These are phyloP conservation scores for Naegleria lovaniensis DNA, from an alignment of 208 protist genomes.

Conservation along the genomic window DNA sequence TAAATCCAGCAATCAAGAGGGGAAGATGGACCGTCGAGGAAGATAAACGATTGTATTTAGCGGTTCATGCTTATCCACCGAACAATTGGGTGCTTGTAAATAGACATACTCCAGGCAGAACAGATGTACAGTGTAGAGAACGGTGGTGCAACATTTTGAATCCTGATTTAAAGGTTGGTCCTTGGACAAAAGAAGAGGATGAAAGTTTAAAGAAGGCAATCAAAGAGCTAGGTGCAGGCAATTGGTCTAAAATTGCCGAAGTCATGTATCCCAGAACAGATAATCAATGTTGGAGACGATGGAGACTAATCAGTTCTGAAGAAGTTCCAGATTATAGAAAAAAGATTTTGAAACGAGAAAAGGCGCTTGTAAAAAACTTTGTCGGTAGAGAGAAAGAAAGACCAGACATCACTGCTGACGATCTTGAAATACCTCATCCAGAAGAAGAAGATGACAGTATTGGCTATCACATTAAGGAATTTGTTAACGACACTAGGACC, in stretches of 20 bases:
- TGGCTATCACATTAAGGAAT: not conserved
- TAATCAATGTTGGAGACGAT: conserved; percentile 61
- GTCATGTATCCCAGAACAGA: conserved; percentile 45
- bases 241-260: conserved; percentile 46
- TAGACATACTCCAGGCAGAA: conserved; percentile 49
- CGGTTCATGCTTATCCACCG: conserved; percentile 42
- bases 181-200: conserved; percentile 50
- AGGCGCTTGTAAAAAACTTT: conserved; percentile 46
- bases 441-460: not conserved
- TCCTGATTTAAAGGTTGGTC: conserved; percentile 32
- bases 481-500: not conserved
- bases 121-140: conserved; percentile 59
- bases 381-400: conserved; percentile 50
- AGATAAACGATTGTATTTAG: conserved; percentile 35
- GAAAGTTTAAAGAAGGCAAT: conserved; percentile 35
- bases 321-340: conserved; percentile 33
- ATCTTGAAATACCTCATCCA: conserved; percentile 33
- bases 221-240: conserved; percentile 38
- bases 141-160: conserved; percentile 57
- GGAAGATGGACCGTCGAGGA: conserved; percentile 42
- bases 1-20: conserved; percentile 48
- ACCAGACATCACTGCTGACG: conserved; percentile 40
- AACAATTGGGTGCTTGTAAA: conserved; percentile 49
- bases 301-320: conserved; percentile 49
- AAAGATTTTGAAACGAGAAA: conserved; percentile 28